Evolutionary conservation across 1,284 basidiomycete species (phyloP).

Genomic region (Crucibulum parvulum): DNA sequence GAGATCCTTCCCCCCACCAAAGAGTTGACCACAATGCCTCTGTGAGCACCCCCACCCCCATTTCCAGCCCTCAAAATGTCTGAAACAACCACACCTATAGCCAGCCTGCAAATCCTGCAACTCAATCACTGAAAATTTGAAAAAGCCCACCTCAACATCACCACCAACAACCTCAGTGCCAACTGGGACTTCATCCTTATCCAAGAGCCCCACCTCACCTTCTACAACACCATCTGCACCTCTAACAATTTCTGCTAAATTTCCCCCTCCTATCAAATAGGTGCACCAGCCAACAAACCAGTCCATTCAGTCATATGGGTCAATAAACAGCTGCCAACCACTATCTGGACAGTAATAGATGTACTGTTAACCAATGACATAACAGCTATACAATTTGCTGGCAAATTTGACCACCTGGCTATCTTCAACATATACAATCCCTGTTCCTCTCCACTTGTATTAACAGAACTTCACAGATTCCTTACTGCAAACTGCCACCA

Average conservation of each 20-base stretch:
- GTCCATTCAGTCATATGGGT: constrained; percentile 28
- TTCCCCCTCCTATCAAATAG: constrained; percentile 13
- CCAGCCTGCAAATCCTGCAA: neutral
- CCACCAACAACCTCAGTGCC: constrained; percentile 11
- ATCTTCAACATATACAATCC: constrained; percentile 38
- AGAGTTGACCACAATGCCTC: too few relatives aligned
- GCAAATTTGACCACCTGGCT: constrained; percentile 3
- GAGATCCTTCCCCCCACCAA: too few relatives aligned
- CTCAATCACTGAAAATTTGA: neutral
- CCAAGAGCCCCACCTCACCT: constrained; percentile 33
- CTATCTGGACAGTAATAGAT: constrained; percentile 21
- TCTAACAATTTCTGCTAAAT: constrained; percentile 10
- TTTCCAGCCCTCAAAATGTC: too few relatives aligned
- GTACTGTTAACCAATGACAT: constrained; percentile 24
- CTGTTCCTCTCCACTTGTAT: constrained; percentile 10
- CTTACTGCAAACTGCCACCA: neutral
- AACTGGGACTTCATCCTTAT: constrained; percentile 27
- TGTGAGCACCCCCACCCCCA: too few relatives aligned
- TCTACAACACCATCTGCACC: constrained; percentile 14
- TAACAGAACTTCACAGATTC: constrained; percentile 6
- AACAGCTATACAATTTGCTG: constrained; percentile 23
- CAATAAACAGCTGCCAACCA: constrained; percentile 23
- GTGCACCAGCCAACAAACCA: neutral
- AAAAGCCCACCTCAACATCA: constrained; percentile 15
- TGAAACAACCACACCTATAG: neutral